A percentile compares a stretch with the other conserved stretches of the same genome.
These are phyloP conservation scores for Geranium incanum DNA, from an alignment of 441 rosid species.

Conservation along the genomic window DNA sequence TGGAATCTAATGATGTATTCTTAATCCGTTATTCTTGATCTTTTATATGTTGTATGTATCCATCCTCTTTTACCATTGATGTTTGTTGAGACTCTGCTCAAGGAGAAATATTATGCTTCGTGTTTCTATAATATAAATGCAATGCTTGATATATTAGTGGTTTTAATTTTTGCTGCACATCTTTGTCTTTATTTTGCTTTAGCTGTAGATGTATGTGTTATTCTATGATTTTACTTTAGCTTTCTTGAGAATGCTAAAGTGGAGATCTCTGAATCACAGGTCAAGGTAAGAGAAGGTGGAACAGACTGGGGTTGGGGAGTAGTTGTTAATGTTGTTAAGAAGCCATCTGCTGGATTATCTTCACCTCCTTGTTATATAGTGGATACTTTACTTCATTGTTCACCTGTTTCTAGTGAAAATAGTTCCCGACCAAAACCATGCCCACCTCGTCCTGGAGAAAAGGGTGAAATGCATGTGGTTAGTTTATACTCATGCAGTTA, in stretches of 20 bases:
- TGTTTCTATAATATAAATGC: neutral
- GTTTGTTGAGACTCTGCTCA: neutral
- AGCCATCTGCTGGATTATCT: constrained; percentile 53
- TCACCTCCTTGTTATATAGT: constrained; percentile 66
- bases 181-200: neutral
- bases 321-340: constrained; percentile 87
- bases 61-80: neutral
- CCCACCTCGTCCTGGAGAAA: constrained; percentile 86
- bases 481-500: constrained; percentile 29
- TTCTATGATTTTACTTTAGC: neutral
- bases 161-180: neutral
- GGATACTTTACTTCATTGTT: constrained; percentile 90
- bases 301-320: constrained; percentile 99
- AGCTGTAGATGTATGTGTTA: neutral
- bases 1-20: neutral
- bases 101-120: neutral
- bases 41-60: neutral
- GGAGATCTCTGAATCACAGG: constrained; percentile 39
- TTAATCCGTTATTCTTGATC: neutral
- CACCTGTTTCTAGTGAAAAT: constrained; percentile 75
- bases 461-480: constrained; percentile 99
- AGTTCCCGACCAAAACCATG: constrained; percentile 88
- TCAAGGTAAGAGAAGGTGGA: constrained; percentile 91
- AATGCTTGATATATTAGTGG: neutral
- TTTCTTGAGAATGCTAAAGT: neutral